Percentiles rank a stretch among this genome's conserved stretches.
phyloP scores from a whole-genome alignment of 225 moss, liverwort and hornwort genomes.

The Pleurozium schreberi region DNA sequence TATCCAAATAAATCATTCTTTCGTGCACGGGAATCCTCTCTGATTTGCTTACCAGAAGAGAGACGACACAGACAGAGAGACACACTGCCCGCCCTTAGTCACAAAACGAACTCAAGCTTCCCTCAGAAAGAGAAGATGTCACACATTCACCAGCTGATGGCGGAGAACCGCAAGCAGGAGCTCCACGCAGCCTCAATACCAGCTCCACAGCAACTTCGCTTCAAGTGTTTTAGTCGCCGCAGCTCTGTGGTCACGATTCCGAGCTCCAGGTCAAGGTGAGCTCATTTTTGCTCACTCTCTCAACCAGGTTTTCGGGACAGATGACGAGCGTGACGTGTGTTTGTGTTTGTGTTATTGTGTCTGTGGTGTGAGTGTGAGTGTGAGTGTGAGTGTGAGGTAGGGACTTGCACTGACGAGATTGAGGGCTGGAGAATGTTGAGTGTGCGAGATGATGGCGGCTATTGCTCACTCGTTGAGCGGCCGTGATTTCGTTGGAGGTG shows the following conservation, averaged over 20 bases:
- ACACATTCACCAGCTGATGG: not conserved
- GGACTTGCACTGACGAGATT: not conserved
- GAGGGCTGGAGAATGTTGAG: not conserved
- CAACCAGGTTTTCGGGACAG: not conserved
- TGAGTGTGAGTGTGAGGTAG: not conserved
- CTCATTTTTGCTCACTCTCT: not conserved
- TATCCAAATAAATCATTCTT: not conserved
- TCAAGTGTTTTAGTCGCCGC: not conserved
- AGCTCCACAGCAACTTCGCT: not conserved
- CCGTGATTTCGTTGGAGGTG: not conserved
- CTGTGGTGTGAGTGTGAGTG: not conserved
- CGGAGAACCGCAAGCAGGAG: not conserved
- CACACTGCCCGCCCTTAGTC: not conserved
- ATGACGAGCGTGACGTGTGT: not conserved
- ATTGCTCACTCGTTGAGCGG: not conserved
- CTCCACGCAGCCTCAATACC: not conserved
- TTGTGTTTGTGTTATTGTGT: not conserved
- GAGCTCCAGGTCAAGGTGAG: conserved; percentile 11
- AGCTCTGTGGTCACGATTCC: conserved; percentile 1
- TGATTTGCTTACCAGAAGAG: not conserved
- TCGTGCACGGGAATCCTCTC: not conserved
- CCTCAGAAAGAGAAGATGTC: not conserved
- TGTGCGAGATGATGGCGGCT: not conserved
- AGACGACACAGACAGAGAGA: not conserved
- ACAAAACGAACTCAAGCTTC: not conserved